phyloP scores from a whole-genome alignment of 2,329 filamentous ascomycete species.

The Colletotrichum musae region DNA sequence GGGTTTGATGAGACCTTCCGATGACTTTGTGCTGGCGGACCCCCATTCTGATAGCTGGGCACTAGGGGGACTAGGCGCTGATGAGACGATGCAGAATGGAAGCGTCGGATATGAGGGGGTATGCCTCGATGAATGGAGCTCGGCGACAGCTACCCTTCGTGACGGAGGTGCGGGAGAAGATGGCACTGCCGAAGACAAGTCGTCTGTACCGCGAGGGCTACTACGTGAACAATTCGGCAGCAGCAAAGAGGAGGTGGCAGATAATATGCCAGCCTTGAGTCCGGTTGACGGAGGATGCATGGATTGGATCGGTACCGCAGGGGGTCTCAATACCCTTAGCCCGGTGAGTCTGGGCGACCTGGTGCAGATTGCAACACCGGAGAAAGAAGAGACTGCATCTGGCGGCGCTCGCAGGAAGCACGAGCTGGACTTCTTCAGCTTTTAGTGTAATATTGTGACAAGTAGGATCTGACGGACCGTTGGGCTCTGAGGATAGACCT shows the following conservation, averaged over 20 bases:
- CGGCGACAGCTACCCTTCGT: conserved; percentile 41
- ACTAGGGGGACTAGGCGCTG: conserved; percentile 43
- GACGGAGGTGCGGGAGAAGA: neutral
- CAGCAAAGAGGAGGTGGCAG: neutral
- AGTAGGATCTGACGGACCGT: neutral
- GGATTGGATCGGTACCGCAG: conserved; percentile 46
- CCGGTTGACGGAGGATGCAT: conserved; percentile 18
- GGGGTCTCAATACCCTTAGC: conserved; percentile 43
- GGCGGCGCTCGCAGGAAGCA: conserved; percentile 49
- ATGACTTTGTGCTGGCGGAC: conserved; percentile 47
- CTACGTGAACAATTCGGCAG: neutral
- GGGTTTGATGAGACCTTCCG: conserved; percentile 27
- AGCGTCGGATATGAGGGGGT: conserved; percentile 45
- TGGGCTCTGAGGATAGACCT: too few species aligned
- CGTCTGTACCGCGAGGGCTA: neutral
- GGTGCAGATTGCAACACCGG: conserved; percentile 46
- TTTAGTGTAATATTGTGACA: conserved; percentile 38
- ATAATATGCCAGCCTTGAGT: neutral
- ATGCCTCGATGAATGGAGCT: conserved; percentile 45
- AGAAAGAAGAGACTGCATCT: conserved; percentile 43
- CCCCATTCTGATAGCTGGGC: conserved; percentile 48
- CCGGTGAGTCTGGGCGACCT: conserved; percentile 52
- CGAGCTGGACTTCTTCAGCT: conserved; percentile 58
- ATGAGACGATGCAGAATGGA: conserved; percentile 34
- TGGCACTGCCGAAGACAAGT: neutral